Conservation (phyloP, 768 basidiomycete genomes). For the Suillus ampliporus region DNA sequence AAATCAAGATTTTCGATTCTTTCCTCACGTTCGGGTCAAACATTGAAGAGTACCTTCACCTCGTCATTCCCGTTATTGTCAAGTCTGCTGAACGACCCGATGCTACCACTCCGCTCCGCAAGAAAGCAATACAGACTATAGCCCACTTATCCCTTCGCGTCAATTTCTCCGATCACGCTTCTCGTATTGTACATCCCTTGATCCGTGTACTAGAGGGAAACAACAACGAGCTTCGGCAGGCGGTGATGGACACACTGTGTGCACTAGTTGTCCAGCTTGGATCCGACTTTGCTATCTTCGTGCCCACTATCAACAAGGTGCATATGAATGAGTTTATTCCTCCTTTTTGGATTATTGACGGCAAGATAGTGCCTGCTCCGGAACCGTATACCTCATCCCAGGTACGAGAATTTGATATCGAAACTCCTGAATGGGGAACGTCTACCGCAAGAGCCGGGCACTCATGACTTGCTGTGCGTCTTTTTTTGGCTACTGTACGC, state of each 20-base stretch:
- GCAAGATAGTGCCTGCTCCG: constrained; percentile 68
- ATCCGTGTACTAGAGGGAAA: constrained; percentile 80
- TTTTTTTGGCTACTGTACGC: constrained; percentile 7
- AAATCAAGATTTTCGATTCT: constrained; percentile 92
- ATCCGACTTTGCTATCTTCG: constrained; percentile 96
- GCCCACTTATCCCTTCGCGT: constrained; percentile 89
- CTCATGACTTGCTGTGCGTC: constrained; percentile 69
- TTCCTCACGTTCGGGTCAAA: constrained; percentile 95
- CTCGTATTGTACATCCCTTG: constrained; percentile 94
- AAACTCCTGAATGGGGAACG: constrained; percentile 93
- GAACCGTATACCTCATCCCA: constrained; percentile 76
- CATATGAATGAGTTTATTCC: constrained; percentile 1
- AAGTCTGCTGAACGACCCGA: constrained; percentile 87
- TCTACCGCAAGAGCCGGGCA: constrained; percentile 82
- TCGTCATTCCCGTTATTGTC: constrained; percentile 94
- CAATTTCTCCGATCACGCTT: constrained; percentile 98
- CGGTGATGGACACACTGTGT: constrained; percentile 93
- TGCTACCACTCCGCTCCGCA: constrained; percentile 74
- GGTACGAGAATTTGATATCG: constrained; percentile 87
- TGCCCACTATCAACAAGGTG: constrained; percentile 96
- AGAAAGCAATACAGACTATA: constrained; percentile 89
- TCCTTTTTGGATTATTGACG: constrained; percentile 7
- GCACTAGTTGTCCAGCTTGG: constrained; percentile 93
- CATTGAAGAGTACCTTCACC: constrained; percentile 96
- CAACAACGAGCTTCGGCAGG: constrained; percentile 79